Evolutionary conservation across 352 stramenopile species (phyloP).

Genomic region (Phytophthora niederhauseri): DNA sequence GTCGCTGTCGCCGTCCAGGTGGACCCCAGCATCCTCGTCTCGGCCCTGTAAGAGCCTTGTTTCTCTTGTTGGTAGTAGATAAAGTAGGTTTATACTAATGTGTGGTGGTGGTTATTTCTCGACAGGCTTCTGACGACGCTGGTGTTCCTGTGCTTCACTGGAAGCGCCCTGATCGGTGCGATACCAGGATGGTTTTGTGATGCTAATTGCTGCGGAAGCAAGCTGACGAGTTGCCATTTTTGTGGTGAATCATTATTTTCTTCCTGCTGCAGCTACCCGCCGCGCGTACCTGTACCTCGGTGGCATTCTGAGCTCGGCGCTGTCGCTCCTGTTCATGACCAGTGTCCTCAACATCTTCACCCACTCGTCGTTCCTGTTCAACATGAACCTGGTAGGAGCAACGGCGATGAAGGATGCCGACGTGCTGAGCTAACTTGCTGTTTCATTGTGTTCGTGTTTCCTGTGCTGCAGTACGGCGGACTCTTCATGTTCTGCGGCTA

Average conservation of each 20-base stretch:
- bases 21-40: conserved; percentile 80
- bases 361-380: conserved; percentile 61
- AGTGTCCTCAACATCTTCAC: conserved; percentile 72
- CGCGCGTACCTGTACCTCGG: conserved; percentile 88
- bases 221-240: neutral
- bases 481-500: conserved; percentile 91
- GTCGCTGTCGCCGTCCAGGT: conserved; percentile 76
- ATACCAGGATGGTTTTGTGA: neutral
- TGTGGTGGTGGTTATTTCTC: conserved; percentile 2
- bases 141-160: conserved; percentile 89
- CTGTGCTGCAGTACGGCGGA: conserved; percentile 64
- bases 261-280: conserved; percentile 54
- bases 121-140: conserved; percentile 70
- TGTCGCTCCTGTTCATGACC: conserved; percentile 59
- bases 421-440: conserved; percentile 2
- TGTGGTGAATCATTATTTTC: neutral
- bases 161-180: conserved; percentile 69
- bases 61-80: neutral
- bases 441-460: conserved; percentile 1
- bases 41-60: conserved; percentile 59
- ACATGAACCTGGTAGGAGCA: conserved; percentile 55
- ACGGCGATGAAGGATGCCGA: neutral
- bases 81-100: neutral
- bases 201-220: neutral
- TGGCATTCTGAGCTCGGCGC: conserved; percentile 67